Base-by-base conservation (phyloP, 2,329 filamentous ascomycete species). In the Stachybotrys chlorohalonatus region DNA sequence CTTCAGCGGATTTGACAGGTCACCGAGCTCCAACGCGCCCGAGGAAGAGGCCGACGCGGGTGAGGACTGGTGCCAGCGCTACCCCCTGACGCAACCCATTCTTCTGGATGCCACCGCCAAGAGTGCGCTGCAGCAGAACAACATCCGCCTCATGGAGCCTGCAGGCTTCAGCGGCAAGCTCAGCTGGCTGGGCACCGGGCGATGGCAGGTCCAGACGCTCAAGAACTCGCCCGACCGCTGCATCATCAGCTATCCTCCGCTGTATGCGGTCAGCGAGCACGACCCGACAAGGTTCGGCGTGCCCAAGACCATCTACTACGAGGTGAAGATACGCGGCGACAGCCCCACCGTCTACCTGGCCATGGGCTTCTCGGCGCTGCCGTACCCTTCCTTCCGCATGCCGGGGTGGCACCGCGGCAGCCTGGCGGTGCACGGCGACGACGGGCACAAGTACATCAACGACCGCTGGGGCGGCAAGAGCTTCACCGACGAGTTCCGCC, bases 391-490 rank as follows among this genome's bases (percentile, higher is more conserved):
- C 0, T 93, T 90, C 73, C 80, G 89, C 7, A 78, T 92, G 56
- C 89, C 89, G 0, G 89, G 89, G 2, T 93, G 89, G 89, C 86
- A 94, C 65, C 80, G 89, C 39, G 89, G 81, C 16, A 86, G 83
- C 58, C 64, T 92, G 13, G 89, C 78, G 1, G 82, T 93, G n/a
- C 89, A 93, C 66, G 84, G 86, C 50, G 89, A 93, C 67, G 89
- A 93, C 67, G 89, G 89, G 0, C 79, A 86, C 62, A 80, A 81
- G 67, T 94, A 87, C 66, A 77, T 90, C 62, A 90, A 91, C 65
- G 86, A 93, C 66, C 77, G 78, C 7, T 87, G 80, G 75, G 89
- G 89, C 24, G 89, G 89, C 16, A 81, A 81, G 58, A 75, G 83
- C 54, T 92, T 92, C 58, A 84, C 84, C 0, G 62, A 66, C 9